Percentiles rank a stretch among this genome's conserved stretches.
phyloP scores from a whole-genome alignment of 2,329 filamentous ascomycete species.

The Uncinocarpus reesii region DNA sequence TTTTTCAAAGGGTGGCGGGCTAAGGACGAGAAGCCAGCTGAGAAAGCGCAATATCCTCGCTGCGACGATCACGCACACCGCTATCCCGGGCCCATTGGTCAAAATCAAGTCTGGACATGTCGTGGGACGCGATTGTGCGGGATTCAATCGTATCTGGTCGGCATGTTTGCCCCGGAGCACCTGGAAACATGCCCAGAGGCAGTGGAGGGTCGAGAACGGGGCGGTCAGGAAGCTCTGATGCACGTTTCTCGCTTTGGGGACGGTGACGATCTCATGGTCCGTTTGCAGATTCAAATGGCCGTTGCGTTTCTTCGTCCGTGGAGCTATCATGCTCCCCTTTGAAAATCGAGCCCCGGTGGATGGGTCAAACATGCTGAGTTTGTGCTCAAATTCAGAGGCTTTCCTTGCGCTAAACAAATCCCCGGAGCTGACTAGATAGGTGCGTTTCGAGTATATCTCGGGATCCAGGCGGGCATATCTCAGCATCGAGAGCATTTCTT shows the following conservation, averaged over 20 bases:
- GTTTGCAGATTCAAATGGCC: neutral
- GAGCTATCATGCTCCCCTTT: too few relatives aligned
- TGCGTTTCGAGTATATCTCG: slow-evolving; percentile 52
- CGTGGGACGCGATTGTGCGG: slow-evolving; percentile 18
- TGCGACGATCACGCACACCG: slow-evolving; percentile 61
- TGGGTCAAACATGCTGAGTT: slow-evolving; percentile 12
- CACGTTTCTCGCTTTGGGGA: slow-evolving; percentile 68
- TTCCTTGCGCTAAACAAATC: slow-evolving; percentile 60
- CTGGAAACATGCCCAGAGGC: slow-evolving; percentile 52
- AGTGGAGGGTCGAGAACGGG: slow-evolving; percentile 56
- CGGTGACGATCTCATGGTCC: slow-evolving; percentile 53
- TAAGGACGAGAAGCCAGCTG: slow-evolving; percentile 21
- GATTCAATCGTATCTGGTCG: slow-evolving; percentile 22
- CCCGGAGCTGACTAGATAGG: slow-evolving; percentile 69
- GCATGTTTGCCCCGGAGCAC: slow-evolving; percentile 41
- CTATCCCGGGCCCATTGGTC: slow-evolving; percentile 82
- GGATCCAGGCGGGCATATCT: slow-evolving; percentile 43
- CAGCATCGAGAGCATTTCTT: slow-evolving; percentile 87
- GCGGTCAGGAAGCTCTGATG: slow-evolving; percentile 71
- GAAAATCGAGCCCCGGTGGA: slow-evolving; percentile 13
- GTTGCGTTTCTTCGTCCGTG: slow-evolving; percentile 22
- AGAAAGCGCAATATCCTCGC: slow-evolving; percentile 47
- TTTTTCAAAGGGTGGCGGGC: slow-evolving; percentile 12
- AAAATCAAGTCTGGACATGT: slow-evolving; percentile 63
- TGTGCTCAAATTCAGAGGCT: slow-evolving; percentile 53